These are phyloP conservation scores for Quercus rubra DNA, from an alignment of 306 rosid genomes.

Conservation along the genomic window DNA sequence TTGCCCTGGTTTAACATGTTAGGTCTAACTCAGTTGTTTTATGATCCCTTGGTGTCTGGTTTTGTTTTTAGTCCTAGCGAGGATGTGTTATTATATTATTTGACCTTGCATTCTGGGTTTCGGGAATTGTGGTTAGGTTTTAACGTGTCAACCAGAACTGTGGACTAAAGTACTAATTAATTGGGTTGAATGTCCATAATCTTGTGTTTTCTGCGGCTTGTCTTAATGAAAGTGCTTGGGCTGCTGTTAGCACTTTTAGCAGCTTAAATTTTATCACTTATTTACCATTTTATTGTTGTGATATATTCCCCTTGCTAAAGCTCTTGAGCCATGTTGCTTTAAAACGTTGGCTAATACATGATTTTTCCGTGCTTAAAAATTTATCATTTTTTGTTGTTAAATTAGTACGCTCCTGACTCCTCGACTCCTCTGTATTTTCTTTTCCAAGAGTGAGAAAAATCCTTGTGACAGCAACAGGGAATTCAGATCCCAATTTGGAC, in stretches of 20 bases:
- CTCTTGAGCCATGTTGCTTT: not conserved
- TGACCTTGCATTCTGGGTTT: slow-evolving; percentile 72
- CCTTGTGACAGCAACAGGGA: not conserved
- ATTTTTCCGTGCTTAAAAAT: too few relatives aligned
- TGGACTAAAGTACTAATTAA: slow-evolving; percentile 76
- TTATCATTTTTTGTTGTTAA: too few relatives aligned
- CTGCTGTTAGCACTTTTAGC: slow-evolving; percentile 24
- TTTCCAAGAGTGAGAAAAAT: not conserved
- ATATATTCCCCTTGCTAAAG: too few relatives aligned
- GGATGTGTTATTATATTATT: slow-evolving; percentile 65
- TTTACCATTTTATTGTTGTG: not conserved
- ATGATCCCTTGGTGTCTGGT: slow-evolving; percentile 41
- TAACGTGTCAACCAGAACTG: slow-evolving; percentile 45
- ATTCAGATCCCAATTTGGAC: not conserved
- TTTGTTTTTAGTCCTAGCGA: slow-evolving; percentile 47
- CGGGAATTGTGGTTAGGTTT: slow-evolving; percentile 70
- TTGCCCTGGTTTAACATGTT: slow-evolving; percentile 78
- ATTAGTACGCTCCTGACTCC: not conserved
- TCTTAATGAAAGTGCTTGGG: slow-evolving; percentile 57
- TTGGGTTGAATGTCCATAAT: slow-evolving; percentile 84
- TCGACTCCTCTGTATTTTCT: not conserved
- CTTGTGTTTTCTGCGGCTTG: slow-evolving; percentile 41
- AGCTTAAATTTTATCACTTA: slow-evolving; percentile 3
- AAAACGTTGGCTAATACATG: not conserved
- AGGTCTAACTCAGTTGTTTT: slow-evolving; percentile 63